Base-by-base conservation (phyloP, 352 stramenopile species). In the Globisporangium mamillatum region DNA sequence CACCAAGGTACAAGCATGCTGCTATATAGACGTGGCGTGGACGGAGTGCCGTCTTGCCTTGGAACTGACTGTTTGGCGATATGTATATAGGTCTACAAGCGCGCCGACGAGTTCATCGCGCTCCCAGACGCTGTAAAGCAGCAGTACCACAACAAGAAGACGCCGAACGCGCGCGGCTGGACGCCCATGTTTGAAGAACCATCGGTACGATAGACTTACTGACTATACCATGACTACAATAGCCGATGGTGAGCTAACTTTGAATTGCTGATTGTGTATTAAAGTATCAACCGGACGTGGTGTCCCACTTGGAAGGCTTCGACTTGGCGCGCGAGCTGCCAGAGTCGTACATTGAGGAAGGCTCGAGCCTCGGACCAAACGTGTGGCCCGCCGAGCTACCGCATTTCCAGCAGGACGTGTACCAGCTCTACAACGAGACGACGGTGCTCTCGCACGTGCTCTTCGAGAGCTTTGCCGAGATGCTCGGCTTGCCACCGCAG, bases 151-250 rank as follows among this genome's bases (percentile, higher is more conserved):
- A 85, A 88, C 75, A 91, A 92, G 64, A 86, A 78, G 53, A 83
- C 83, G 3, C 82, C 82, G 18, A 92, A 92, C 66, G 78, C 82
- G 25, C 79, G 84, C 53, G 86, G 86, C 48, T 94, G 86, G 86
- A 94, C 84, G 52, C 86, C 86, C 14, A 85, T 94, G 79, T 91
- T 92, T 63, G 86, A 92, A 73, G 84, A 94, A 66, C 86, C 86
- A 29, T 92, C 86, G 73, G 86, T 93, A 71, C 18, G 73, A 59
- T 25, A 8, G 38, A 16, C 27, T 18, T 46, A 16, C 54, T 18
- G 3, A 16, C 27, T 16, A 25, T 44, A 10, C 18, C 25, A 58
- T 24, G 44, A 1, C 44, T 18, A 52, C 44, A 10, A 24, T 24
- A 24, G 18, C 44, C 44, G 18, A 52, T 24, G 18, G 44, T 52